Evolutionary conservation across 2,329 filamentous ascomycete genomes (phyloP), one percentile per base, ranked within the genome.

Genomic region (Penicillium sp.): DNA sequence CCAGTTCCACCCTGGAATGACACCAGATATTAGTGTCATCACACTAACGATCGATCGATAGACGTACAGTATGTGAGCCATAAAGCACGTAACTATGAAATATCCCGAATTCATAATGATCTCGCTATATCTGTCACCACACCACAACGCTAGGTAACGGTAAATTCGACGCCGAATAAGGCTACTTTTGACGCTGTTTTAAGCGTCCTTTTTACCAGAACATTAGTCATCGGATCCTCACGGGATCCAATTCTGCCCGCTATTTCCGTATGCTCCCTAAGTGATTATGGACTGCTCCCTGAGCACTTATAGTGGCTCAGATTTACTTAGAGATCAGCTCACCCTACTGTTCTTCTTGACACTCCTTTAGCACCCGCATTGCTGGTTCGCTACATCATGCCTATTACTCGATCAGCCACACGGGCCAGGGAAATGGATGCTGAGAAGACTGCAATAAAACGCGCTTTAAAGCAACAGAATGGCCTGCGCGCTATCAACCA

Each of bases 381-480:
- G 5, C 13, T 42, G 13, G n/a, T 42, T 42, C 40, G 10, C 40
- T n/a, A 22, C 40, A 22, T 8, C 40, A 42, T 42, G 40, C n/a
- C n/a, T 42, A 10, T 16, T 42, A 42, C 40, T 42, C 40, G 40
- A 42, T 42, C n/a, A 16, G n/a, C 13, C 40, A 42, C n/a, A 42
- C 40, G n/a, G 8, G 40, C 40, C 40, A 42, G 40, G 14, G 40
- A 42, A 42, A 42, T 22, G 13, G 13, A 19, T 22, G 40, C 40
- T 22, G 40, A 22, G 40, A 42, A 22, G 40, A 42, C 14, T 42
- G 22, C 40, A 42, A 16, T 16, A 22, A 42, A 42, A 33, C 13
- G 40, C 40, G n/a, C 40, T 42, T 42, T n/a, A 42, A 42, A 42
- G 40, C 40, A 42, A 42, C n/a, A 42, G n/a, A 42, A 42, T 42